Percentiles rank a stretch among this genome's conserved stretches.
Evolutionary conservation across 225 moss, liverwort and hornwort species (phyloP).

Genomic region (Sphagnum tenellum): DNA sequence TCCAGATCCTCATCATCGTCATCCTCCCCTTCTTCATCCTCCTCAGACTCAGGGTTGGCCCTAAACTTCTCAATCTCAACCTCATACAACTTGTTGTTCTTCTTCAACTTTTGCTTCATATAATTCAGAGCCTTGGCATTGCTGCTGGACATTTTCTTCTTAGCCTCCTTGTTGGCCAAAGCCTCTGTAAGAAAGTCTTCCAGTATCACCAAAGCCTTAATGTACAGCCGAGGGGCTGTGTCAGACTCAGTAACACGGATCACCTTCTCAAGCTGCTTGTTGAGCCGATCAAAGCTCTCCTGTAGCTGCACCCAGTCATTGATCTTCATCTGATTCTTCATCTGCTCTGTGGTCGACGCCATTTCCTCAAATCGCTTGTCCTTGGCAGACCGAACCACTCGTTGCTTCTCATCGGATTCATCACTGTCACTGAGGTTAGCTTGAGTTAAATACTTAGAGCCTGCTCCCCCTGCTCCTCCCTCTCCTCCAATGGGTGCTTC

Average conservation of each 20-base stretch:
- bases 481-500: conserved; percentile 12
- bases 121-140: conserved; percentile 92
- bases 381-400: conserved; percentile 83
- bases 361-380: conserved; percentile 86
- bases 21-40: conserved; percentile 44
- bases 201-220: conserved; percentile 83
- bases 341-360: conserved; percentile 82
- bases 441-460: conserved; percentile 24
- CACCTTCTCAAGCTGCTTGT: conserved; percentile 97
- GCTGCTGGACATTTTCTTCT: conserved; percentile 96
- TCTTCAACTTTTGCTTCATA: conserved; percentile 97
- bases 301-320: conserved; percentile 97
- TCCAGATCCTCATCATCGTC: conserved; percentile 46
- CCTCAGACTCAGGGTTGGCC: conserved; percentile 68
- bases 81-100: conserved; percentile 92
- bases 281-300: conserved; percentile 89
- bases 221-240: conserved; percentile 73
- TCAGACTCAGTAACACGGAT: conserved; percentile 72
- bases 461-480: conserved; percentile 10
- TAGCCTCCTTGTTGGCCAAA: conserved; percentile 87
- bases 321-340: conserved; percentile 91
- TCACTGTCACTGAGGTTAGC: conserved; percentile 55
- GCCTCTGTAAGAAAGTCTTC: conserved; percentile 75
- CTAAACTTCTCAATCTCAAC: conserved; percentile 78
- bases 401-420: conserved; percentile 72